Base-by-base conservation (phyloP, 768 basidiomycete species). In the Suillus paluster region DNA sequence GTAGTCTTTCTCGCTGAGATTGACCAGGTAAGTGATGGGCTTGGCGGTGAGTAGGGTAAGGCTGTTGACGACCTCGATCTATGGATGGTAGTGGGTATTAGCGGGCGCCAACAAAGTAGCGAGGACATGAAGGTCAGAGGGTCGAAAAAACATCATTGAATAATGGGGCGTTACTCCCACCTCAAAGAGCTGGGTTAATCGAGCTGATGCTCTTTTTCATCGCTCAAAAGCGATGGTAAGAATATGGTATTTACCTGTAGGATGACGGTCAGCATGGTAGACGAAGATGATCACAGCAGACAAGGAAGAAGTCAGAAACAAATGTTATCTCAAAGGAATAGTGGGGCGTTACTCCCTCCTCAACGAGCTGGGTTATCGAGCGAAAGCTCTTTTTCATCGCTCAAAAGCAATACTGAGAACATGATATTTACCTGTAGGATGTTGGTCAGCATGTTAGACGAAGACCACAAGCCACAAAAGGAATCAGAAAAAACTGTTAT, bases 21-120 rank as follows among this genome's bases (percentile, higher is more conserved):
- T 99, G 79, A 98, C 95, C 55, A 99, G 90, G 80, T 99, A 99
- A 56, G 92, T 97, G 64, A 99, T 94, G 38, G 97, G 93, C 74
- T 98, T 98, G 58, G 97, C 96, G 19, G 97, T 99, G 59, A 99
- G 84, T 27, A 99, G 88, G 67, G 88, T 85, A 61, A 99, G 87
- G 49, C 86, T 77, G 76, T 97, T 97, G 75, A 97, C 89, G 60
- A 94, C 87, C 66, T 96, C 95, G 66, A 97, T 89, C 94, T 97
- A 70, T 4, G 19, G 42, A 64, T 42, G 33, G 58, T 60, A 7
- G 27, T 68, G 63, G 66, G 68, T 58, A 55, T 60, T 27, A 67
- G 44, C 21, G 27, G 25, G 17, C 17, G 17, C 4, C 11, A 38
- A 56, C 34, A 59, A 23, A 23, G 12, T 30, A 25, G 57, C 5